These are phyloP conservation scores for Coemansia reversa DNA, from an alignment of 192 early-diverging fungal genomes.

Conservation along the genomic window DNA sequence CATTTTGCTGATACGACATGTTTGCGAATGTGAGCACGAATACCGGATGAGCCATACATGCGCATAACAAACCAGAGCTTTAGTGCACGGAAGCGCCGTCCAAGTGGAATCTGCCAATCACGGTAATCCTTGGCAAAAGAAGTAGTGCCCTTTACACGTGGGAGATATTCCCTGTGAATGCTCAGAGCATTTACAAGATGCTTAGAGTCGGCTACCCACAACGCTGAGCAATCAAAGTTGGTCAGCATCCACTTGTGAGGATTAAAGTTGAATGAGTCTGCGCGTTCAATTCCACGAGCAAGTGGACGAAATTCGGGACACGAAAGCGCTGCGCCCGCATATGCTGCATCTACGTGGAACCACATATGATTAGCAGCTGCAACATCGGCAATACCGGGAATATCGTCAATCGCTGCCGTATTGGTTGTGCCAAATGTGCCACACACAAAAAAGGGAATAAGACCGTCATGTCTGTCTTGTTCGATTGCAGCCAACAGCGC, in stretches of 20 bases:
- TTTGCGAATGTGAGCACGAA: slow-evolving; percentile 54
- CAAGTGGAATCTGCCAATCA: slow-evolving; percentile 61
- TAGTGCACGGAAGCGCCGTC: slow-evolving; percentile 61
- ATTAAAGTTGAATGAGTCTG: slow-evolving; percentile 64
- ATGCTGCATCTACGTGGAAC: slow-evolving; percentile 68
- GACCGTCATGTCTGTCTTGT: slow-evolving; percentile 51
- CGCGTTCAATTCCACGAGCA: slow-evolving; percentile 52
- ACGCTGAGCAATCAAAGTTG: slow-evolving; percentile 65
- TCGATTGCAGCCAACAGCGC: slow-evolving; percentile 53
- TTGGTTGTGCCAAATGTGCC: slow-evolving; percentile 68
- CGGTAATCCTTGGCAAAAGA: slow-evolving; percentile 56
- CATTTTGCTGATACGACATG: slow-evolving; percentile 41
- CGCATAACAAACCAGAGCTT: slow-evolving; percentile 68
- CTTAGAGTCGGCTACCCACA: slow-evolving; percentile 57
- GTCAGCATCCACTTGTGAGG: slow-evolving; percentile 66
- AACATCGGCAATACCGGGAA: slow-evolving; percentile 56
- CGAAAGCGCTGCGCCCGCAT: slow-evolving; percentile 58
- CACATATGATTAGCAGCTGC: slow-evolving; percentile 52
- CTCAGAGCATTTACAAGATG: slow-evolving; percentile 56
- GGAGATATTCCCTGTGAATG: slow-evolving; percentile 56
- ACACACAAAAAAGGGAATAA: slow-evolving; percentile 64
- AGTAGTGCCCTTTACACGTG: slow-evolving; percentile 32
- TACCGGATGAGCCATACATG: slow-evolving; percentile 56
- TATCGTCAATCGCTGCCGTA: slow-evolving; percentile 57
- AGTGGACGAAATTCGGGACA: slow-evolving; percentile 61